Percentiles rank a stretch among this genome's conserved stretches.
Evolutionary conservation across 495 filamentous ascomycete genomes (phyloP).

Genomic region (Pseudoneurospora amorphoporcata): DNA sequence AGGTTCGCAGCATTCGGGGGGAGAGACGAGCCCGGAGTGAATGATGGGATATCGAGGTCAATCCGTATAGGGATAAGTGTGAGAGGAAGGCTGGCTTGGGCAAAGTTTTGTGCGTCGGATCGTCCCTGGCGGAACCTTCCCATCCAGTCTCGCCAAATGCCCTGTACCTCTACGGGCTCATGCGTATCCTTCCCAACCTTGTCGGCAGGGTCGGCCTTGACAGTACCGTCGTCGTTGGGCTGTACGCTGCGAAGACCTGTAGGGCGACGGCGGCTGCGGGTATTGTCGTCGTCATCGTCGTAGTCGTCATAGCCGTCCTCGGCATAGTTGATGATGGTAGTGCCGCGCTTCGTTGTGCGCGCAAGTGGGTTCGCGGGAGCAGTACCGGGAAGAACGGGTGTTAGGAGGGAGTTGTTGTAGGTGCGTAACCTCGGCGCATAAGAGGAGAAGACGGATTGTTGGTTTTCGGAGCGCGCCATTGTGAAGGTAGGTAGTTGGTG

Average conservation of each 20-base stretch:
- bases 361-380: constrained; percentile 54
- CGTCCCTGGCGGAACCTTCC: constrained; percentile 47
- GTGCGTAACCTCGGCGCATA: constrained; percentile 86
- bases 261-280: constrained; percentile 61
- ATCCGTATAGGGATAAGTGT: constrained; percentile 94
- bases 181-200: constrained; percentile 78
- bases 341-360: constrained; percentile 92
- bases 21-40: constrained; percentile 62
- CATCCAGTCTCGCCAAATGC: constrained; percentile 94
- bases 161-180: constrained; percentile 73
- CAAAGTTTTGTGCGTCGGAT: constrained; percentile 66
- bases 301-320: constrained; percentile 93
- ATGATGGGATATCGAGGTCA: constrained; percentile 80
- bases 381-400: constrained; percentile 66
- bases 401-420: constrained; percentile 87
- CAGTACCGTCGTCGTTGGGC: constrained; percentile 61
- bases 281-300: constrained; percentile 88
- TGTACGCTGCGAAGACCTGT: constrained; percentile 71
- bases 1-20: constrained; percentile 49
- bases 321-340: constrained; percentile 92
- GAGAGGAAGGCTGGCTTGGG: constrained; percentile 75
- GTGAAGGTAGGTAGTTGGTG: constrained; percentile 3
- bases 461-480: constrained; percentile 37
- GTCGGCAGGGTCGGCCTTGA: constrained; percentile 49
- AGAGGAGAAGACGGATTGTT: constrained; percentile 81